Evolutionary conservation across 192 early-diverging fungal genomes (phyloP), one percentile per base, ranked within the genome.

Genomic region (Irineochytrium annulatum): DNA sequence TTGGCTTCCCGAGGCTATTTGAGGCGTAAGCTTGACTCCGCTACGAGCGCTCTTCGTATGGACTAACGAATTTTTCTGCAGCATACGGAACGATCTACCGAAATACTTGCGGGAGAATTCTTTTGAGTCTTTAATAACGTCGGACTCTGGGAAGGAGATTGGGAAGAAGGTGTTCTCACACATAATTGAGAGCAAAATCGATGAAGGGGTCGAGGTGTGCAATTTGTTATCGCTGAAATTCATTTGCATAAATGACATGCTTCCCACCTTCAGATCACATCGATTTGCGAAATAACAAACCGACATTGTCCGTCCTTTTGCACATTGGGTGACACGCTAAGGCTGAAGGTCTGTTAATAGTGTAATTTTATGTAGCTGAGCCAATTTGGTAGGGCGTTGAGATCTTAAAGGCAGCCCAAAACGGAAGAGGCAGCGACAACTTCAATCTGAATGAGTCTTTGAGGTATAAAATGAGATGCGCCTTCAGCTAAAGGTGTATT

Each of bases 281-380:
- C 57, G 24, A 51, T 65, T 22, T 65, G 63, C 34, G 63, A 65
- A 31, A 37, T 43, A 33, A 56, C 63, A 3, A 55, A 65, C 22
- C 13, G 29, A 22, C 41, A 59, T 33, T 65, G 63, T 34, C 63
- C 55, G 11, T 37, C 63, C 17, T 65, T 65, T 51, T 65, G 63
- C 43, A 52, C 55, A 3, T 32, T 59, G 3, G 63, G 59, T 17
- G 63, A 65, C 30, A 56, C 59, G 30, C 31, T 65, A 22, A 30
- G 57, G 24, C 59, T 37, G 33, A 65, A 65, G 62, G 62, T 64
- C 16, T 14, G 1, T 37, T 2, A 28, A 1, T 56, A 20, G 16
- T 52, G 14, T 16, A 52, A 16, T 52, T 17, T 17, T 26, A 22
- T 17, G 16, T 55, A 20, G 6, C 17, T 29, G 17, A 26, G 8